A percentile compares a stretch with the other conserved stretches of the same genome.
Conservation (phyloP, 2,329 filamentous ascomycete genomes). For the Talaromyces funiculosus region DNA sequence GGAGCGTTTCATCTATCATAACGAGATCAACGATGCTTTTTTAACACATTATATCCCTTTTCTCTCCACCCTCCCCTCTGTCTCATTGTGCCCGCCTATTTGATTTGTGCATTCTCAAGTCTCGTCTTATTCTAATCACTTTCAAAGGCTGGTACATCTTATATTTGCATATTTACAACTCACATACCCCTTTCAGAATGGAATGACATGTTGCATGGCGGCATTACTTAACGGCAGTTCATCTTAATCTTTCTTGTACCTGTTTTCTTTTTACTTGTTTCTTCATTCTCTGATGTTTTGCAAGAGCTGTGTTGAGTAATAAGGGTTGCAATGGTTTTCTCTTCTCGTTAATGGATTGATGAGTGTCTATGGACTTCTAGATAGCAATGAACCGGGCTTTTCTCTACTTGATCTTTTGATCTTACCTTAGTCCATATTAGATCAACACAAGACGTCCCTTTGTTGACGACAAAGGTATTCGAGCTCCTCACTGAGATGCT, state of each 20-base stretch:
- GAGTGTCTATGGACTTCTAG: slow-evolving; percentile 5
- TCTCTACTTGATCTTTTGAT: not conserved
- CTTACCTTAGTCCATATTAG: too few species aligned
- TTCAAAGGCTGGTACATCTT: not conserved
- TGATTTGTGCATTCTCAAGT: not conserved
- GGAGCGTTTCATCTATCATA: slow-evolving; percentile 94
- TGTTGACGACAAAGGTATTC: too few species aligned
- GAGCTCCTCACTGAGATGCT: too few species aligned
- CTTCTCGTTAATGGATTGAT: slow-evolving; percentile 6
- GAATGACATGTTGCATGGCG: slow-evolving; percentile 14
- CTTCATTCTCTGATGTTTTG: not conserved
- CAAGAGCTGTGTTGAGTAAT: not conserved
- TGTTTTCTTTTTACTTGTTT: not conserved
- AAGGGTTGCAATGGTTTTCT: not conserved
- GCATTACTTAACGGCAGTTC: slow-evolving; percentile 12
- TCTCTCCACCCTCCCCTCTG: not conserved
- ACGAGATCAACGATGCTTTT: slow-evolving; percentile 5
- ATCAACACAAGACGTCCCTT: too few species aligned
- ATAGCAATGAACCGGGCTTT: slow-evolving; percentile 11
- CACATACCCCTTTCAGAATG: slow-evolving; percentile 11
- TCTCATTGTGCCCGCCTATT: not conserved
- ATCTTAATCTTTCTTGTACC: slow-evolving; percentile 1
- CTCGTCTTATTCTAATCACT: not conserved
- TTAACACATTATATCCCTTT: not conserved
- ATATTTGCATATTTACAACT: not conserved